Conservation (phyloP, 768 basidiomycete species). For the Erythrobasidium yunnanense region DNA sequence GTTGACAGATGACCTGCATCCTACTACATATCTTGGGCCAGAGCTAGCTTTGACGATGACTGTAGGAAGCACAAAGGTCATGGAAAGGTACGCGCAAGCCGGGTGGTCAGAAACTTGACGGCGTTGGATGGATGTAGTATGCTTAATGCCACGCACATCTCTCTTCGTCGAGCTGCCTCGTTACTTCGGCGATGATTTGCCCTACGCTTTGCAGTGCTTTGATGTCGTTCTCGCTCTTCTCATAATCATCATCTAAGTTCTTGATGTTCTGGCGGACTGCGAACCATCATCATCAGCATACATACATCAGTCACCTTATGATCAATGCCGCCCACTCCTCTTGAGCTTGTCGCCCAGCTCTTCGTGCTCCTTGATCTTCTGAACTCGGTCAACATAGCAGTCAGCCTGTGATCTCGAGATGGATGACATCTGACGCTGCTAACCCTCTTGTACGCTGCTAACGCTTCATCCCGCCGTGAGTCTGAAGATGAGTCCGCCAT, state of each 20-base stretch:
- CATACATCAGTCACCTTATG: not conserved
- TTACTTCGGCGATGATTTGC: slow-evolving; percentile 96
- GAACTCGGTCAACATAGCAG: not conserved
- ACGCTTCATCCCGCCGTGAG: slow-evolving; percentile 2
- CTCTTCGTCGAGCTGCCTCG: slow-evolving; percentile 97
- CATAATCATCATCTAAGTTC: slow-evolving; percentile 74
- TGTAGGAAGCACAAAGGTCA: slow-evolving; percentile 23
- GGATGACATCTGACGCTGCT: not conserved
- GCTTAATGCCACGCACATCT: slow-evolving; percentile 56
- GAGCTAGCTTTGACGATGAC: slow-evolving; percentile 99
- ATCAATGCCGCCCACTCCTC: slow-evolving; percentile 54
- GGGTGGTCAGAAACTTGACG: not conserved
- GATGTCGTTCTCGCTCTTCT: slow-evolving; percentile 95
- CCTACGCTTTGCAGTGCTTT: slow-evolving; percentile 98
- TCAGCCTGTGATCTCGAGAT: not conserved
- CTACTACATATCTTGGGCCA: slow-evolving; percentile 95
- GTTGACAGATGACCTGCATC: slow-evolving; percentile 86
- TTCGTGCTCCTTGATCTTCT: slow-evolving; percentile 96
- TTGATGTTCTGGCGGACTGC: slow-evolving; percentile 83
- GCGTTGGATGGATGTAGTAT: not conserved
- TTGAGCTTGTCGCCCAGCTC: slow-evolving; percentile 74
- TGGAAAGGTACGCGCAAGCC: not conserved
- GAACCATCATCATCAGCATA: slow-evolving; percentile 28
- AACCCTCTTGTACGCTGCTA: slow-evolving; percentile 17
- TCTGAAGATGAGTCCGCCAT: slow-evolving; percentile 14